Evolutionary conservation across 1,284 basidiomycete species (phyloP).

Genomic region (Moesziomyces parantarcticus): DNA sequence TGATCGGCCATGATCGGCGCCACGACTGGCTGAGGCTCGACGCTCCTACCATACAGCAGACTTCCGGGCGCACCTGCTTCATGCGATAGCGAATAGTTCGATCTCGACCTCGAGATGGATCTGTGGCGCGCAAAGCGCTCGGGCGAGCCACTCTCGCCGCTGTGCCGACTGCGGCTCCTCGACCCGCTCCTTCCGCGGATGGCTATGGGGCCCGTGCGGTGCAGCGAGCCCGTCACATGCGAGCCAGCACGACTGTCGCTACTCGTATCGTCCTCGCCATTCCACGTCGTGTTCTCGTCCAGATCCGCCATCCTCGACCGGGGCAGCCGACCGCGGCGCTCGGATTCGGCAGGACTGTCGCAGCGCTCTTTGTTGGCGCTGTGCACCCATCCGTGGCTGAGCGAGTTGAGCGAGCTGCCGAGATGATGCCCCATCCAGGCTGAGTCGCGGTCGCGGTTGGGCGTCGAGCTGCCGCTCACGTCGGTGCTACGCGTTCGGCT

Average conservation of each 20-base stretch:
- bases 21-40: slow-evolving; percentile 17
- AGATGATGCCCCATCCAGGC: slow-evolving; percentile 28
- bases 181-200: slow-evolving; percentile 43
- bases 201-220: slow-evolving; percentile 25
- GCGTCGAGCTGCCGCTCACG: slow-evolving; percentile 39
- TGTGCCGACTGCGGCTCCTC: slow-evolving; percentile 49
- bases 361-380: slow-evolving; percentile 22
- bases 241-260: slow-evolving; percentile 24
- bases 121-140: slow-evolving; percentile 22
- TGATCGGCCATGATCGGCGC: slow-evolving; percentile 20
- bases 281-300: slow-evolving; percentile 51
- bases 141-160: slow-evolving; percentile 32
- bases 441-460: slow-evolving; percentile 34
- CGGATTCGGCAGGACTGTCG: slow-evolving; percentile 47
- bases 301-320: slow-evolving; percentile 44
- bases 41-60: slow-evolving; percentile 36
- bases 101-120: slow-evolving; percentile 28
- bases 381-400: slow-evolving; percentile 17
- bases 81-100: slow-evolving; percentile 27
- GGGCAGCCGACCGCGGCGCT: slow-evolving; percentile 39
- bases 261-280: slow-evolving; percentile 27
- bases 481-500: slow-evolving; percentile 43
- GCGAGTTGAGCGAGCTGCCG: slow-evolving; percentile 21
- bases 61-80: slow-evolving; percentile 9
- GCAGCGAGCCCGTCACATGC: slow-evolving; percentile 5